Percentiles rank a stretch among this genome's conserved stretches.
Evolutionary conservation across 2,329 filamentous ascomycete genomes (phyloP).

Genomic region (Teratosphaeriaceae sp.): DNA sequence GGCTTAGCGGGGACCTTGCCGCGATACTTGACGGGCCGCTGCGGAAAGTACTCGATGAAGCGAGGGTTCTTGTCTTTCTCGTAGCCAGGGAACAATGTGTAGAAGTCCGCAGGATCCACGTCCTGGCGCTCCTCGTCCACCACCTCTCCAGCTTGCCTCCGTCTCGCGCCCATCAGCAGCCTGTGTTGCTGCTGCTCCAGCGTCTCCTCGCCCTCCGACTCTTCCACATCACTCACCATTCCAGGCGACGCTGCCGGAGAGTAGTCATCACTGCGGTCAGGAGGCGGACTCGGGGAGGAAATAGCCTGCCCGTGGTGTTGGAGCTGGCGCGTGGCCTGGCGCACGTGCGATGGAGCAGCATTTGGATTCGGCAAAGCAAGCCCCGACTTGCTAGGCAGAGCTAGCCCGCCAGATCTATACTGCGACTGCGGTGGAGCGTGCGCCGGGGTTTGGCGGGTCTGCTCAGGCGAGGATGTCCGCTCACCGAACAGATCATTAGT

Average conservation of each 20-base stretch:
- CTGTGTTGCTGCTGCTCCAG: slow-evolving; percentile 24
- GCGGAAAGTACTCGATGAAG: slow-evolving; percentile 77
- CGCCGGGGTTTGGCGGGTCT: slow-evolving; percentile 15
- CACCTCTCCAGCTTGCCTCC: slow-evolving; percentile 18
- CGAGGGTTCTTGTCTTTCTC: slow-evolving; percentile 66
- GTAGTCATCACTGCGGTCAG: slow-evolving; percentile 16
- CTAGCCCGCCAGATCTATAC: slow-evolving; percentile 20
- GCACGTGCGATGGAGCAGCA: background rate
- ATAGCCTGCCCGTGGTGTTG: slow-evolving; percentile 11
- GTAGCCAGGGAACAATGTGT: slow-evolving; percentile 75
- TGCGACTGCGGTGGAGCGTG: slow-evolving; percentile 16
- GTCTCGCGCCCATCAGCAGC: slow-evolving; percentile 25
- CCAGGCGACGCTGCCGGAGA: slow-evolving; percentile 18
- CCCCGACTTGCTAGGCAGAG: slow-evolving; percentile 24
- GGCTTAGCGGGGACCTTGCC: slow-evolving; percentile 73
- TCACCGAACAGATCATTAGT: slow-evolving; percentile 34
- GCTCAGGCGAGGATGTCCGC: slow-evolving; percentile 27
- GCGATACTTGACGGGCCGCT: slow-evolving; percentile 69
- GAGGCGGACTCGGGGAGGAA: slow-evolving; percentile 20
- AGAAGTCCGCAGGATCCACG: slow-evolving; percentile 67
- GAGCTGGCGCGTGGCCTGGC: slow-evolving; percentile 2
- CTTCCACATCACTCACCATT: slow-evolving; percentile 20
- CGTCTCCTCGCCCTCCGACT: slow-evolving; percentile 19
- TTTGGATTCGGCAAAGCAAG: slow-evolving; percentile 20
- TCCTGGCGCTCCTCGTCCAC: slow-evolving; percentile 35